Evolutionary conservation across 1,284 basidiomycete genomes (phyloP), one percentile per base, ranked within the genome.

Genomic region (Lignosus rhinocerotis): DNA sequence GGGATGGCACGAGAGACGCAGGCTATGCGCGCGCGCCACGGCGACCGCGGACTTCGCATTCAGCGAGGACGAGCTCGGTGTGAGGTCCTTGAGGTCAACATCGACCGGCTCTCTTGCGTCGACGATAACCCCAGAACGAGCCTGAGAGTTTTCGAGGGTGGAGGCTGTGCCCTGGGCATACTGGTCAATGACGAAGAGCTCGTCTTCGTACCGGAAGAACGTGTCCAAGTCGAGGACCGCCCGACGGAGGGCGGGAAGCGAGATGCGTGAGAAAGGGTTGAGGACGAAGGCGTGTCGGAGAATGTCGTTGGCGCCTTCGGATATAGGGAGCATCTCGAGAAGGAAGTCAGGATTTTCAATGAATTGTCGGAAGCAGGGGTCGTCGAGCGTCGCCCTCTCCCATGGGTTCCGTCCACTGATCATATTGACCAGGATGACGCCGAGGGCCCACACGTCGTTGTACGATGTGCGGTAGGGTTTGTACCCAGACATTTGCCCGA

Each of bases 361-460:
- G 62, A 66, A 68, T 34, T 51, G 45, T 17, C 36, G 71, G 77
- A 92, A 96, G 36, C 86, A 88, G 41, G 84, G 81, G 73, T 98
- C 94, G 36, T 80, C 75, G 5, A 80, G 73, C 45, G 79, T 84
- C 2, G 96, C 93, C 65, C 82, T 80, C 60, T 84, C 82, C 96
- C 96, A 98, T 2, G 94, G 94, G 69, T 90, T 93, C 32, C 88
- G 84, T n/a, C 92, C 91, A 59, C 90, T 90, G 38, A 93, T 86
- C 75, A 98, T 84, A 74, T 96, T 97, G 55, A 70, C 46, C 14
- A 74, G 63, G 48, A 73, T 70, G 49, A 73, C 61, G 9, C 71
- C 73, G 16, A 98, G 79, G 3, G 95, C 89, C 96, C 96, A 98
- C 59, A 97, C 83, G 69, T 98, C 96, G 71, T 88, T 91, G 55